Conservation (phyloP, 768 basidiomycete species). For the Boletellus ananas region DNA sequence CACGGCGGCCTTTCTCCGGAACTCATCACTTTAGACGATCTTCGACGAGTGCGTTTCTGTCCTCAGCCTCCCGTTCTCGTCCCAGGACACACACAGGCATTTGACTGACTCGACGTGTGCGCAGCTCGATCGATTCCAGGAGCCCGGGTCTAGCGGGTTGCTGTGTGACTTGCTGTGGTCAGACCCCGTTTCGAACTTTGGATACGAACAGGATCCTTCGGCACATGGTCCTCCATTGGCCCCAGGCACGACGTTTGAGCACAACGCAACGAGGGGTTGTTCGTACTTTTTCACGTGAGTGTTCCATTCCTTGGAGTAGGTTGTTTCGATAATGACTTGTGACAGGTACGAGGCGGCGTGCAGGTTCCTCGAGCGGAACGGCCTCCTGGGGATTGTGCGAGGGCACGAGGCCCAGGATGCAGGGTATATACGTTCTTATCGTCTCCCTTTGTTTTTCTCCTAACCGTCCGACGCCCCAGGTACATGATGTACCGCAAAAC, state of each 20-base stretch:
- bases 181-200: slow-evolving; percentile 88
- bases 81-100: background rate
- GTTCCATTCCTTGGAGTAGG: background rate
- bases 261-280: slow-evolving; percentile 87
- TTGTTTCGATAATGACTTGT: background rate
- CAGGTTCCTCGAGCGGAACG: slow-evolving; percentile 89
- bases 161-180: slow-evolving; percentile 97
- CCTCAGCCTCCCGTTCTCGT: background rate
- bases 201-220: slow-evolving; percentile 64
- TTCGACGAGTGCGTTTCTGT: slow-evolving; percentile 50
- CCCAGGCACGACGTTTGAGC: slow-evolving; percentile 59
- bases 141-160: slow-evolving; percentile 88
- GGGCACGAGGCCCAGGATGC: slow-evolving; percentile 98
- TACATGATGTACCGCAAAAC: slow-evolving; percentile 96
- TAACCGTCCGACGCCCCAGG: slow-evolving; percentile 33
- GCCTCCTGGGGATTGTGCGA: slow-evolving; percentile 86
- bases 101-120: slow-evolving; percentile 7
- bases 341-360: slow-evolving; percentile 86
- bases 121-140: slow-evolving; percentile 88
- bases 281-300: slow-evolving; percentile 90
- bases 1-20: slow-evolving; percentile 95
- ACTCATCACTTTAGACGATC: slow-evolving; percentile 72
- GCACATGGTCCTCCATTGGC: slow-evolving; percentile 50
- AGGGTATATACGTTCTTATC: slow-evolving; percentile 50
- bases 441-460: background rate